Conservation (phyloP, 352 stramenopile genomes). For the Elongisporangium undulatum region DNA sequence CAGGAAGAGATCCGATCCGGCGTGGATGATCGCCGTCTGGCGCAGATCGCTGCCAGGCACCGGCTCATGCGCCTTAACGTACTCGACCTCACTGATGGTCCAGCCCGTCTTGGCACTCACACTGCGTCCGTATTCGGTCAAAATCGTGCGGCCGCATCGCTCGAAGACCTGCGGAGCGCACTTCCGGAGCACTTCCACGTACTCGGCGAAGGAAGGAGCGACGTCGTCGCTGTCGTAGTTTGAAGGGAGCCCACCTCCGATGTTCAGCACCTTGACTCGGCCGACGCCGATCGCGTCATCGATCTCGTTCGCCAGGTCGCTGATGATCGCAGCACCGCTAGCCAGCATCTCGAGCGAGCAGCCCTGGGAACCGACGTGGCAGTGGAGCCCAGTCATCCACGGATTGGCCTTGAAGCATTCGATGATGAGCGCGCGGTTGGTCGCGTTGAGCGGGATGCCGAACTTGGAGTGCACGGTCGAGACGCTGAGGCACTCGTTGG, state of each 20-base stretch:
- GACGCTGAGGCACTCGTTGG: conserved; percentile 83
- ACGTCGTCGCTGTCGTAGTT: conserved; percentile 83
- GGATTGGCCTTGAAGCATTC: conserved; percentile 74
- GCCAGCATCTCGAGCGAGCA: conserved; percentile 86
- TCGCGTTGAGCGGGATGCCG: conserved; percentile 66
- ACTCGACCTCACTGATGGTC: conserved; percentile 88
- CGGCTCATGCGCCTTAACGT: conserved; percentile 72
- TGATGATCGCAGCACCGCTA: conserved; percentile 57
- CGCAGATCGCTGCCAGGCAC: conserved; percentile 18
- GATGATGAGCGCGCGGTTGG: conserved; percentile 56
- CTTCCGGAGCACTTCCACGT: conserved; percentile 68
- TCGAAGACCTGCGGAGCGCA: conserved; percentile 82
- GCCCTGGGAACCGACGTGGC: conserved; percentile 84
- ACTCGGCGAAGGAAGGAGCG: conserved; percentile 74
- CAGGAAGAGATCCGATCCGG: conserved; percentile 88
- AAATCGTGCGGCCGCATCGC: conserved; percentile 61
- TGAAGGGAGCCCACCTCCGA: conserved; percentile 87
- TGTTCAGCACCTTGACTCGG: conserved; percentile 85
- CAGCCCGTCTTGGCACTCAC: conserved; percentile 85
- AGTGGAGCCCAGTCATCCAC: conserved; percentile 88
- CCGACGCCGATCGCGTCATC: conserved; percentile 60
- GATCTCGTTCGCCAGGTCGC: conserved; percentile 83
- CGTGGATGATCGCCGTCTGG: conserved; percentile 86
- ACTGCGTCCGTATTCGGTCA: conserved; percentile 90
- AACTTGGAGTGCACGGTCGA: conserved; percentile 92